Percentiles rank a stretch among this genome's conserved stretches.
Evolutionary conservation across 768 basidiomycete species (phyloP).

Genomic region (Rubroboletus pulcherrimus): DNA sequence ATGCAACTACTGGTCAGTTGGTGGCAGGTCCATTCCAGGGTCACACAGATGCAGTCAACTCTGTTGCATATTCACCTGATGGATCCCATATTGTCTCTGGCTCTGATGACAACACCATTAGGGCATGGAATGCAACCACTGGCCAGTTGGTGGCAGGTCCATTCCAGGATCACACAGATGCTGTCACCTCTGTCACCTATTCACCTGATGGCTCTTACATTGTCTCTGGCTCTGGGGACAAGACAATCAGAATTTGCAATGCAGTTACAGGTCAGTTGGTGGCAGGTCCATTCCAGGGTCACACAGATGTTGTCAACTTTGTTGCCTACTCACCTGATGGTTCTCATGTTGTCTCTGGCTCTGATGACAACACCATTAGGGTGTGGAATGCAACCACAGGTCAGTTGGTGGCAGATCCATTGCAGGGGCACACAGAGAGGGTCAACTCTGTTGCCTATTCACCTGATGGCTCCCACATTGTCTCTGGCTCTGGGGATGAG

Average conservation of each 20-base stretch:
- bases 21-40: conserved; percentile 2
- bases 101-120: neutral
- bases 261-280: too few relatives aligned
- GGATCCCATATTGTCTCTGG: neutral
- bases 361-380: too few relatives aligned
- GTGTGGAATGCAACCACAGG: too few relatives aligned
- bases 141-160: conserved; percentile 6
- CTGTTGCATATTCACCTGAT: neutral
- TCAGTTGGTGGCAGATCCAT: too few relatives aligned
- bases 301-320: too few relatives aligned
- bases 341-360: too few relatives aligned
- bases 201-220: neutral
- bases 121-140: conserved; percentile 6
- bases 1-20: neutral
- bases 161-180: neutral
- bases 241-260: too few relatives aligned
- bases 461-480: too few relatives aligned
- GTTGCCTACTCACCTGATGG: too few relatives aligned
- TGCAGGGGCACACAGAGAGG: too few relatives aligned
- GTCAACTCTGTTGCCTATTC: too few relatives aligned
- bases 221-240: neutral
- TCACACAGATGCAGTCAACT: neutral
- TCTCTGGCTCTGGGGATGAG: neutral
- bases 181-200: neutral
- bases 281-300: too few relatives aligned